Evolutionary conservation across 106 monocot genomes (phyloP), one percentile per base, ranked within the genome.

Genomic region (Allium sativum): DNA sequence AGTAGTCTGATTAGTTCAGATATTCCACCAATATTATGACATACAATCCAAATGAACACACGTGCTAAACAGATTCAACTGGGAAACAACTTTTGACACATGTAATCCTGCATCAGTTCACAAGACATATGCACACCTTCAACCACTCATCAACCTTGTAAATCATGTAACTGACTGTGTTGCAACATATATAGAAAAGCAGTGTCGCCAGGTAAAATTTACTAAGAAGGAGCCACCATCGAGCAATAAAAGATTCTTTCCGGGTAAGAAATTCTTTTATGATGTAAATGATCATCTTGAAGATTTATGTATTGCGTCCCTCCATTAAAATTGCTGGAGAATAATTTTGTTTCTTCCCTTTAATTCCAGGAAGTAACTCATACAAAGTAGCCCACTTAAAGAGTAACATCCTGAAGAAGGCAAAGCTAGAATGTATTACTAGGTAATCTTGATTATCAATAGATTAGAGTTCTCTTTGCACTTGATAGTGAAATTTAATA

Each of bases 361-460:
- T 71, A 17, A 72, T 58, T 55, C 10, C 70, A 85, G 89, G 81
- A 58, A 67, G 61, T 72, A 80, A 80, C 59, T 58, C 84, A 6
- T 81, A 70, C 71, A 68, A 63, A 56, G 31, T 78, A 18, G 78
- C 89, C 21, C 73, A 71, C 71, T 52, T 75, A 47, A 93, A 83
- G 74, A 58, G 85, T 42, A 89, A 76, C 65, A 52, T 93, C n/a
- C 72, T 93, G 81, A 93, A 93, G 76, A 93, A 93, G 66, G 89
- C 93, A 71, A 89, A 77, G 71, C 60, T 86, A 15, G 93, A 93
- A 73, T 76, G 14, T 55, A 68, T 86, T 45, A 80, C 83, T 16
- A 89, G 93, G 89, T 93, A 61, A 54, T 5, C 17, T 17, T 58
- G 45, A 15, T 53, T 56, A 42, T 4, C 18, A 19, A 8, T 51